Evolutionary conservation across 306 rosid genomes (phyloP).

Genomic region (Lithocarpus polystachyus): DNA sequence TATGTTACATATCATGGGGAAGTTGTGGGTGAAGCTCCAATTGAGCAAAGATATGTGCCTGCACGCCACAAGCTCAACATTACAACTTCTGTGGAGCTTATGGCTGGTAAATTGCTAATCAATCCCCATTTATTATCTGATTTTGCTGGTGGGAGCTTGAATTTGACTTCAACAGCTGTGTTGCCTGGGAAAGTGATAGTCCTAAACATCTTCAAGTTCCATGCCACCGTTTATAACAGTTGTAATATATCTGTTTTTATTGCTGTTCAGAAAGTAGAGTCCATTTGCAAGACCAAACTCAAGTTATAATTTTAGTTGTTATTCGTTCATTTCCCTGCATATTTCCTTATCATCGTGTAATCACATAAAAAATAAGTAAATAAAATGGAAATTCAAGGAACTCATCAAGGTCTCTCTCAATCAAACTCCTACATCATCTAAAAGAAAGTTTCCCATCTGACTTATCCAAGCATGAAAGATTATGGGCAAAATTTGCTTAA

Average conservation of each 20-base stretch:
- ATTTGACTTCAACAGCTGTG: neutral
- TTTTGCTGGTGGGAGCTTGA: slow-evolving; percentile 15
- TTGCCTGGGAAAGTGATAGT: slow-evolving; percentile 40
- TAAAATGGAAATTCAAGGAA: too few species aligned
- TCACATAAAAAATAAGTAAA: too few species aligned
- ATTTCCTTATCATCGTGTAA: too few species aligned
- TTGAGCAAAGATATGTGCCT: too few species aligned
- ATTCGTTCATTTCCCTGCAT: too few species aligned
- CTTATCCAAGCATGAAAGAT: too few species aligned
- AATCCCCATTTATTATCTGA: slow-evolving; percentile 8
- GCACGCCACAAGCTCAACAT: too few species aligned
- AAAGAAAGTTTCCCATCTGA: too few species aligned
- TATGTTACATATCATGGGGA: slow-evolving; percentile 14
- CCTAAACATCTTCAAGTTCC: slow-evolving; percentile 36
- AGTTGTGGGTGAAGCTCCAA: too few species aligned
- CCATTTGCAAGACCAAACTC: slow-evolving; percentile 42
- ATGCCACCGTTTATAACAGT: slow-evolving; percentile 27
- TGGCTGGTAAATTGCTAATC: neutral
- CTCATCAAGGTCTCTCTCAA: too few species aligned
- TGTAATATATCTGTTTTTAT: slow-evolving; percentile 35
- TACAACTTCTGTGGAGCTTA: neutral
- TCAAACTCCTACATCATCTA: too few species aligned
- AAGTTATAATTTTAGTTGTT: slow-evolving; percentile 11
- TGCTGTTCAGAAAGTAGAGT: neutral
- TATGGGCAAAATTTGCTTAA: too few species aligned